Conservation (phyloP, 2,329 filamentous ascomycete genomes). For the Eutypella sp. region DNA sequence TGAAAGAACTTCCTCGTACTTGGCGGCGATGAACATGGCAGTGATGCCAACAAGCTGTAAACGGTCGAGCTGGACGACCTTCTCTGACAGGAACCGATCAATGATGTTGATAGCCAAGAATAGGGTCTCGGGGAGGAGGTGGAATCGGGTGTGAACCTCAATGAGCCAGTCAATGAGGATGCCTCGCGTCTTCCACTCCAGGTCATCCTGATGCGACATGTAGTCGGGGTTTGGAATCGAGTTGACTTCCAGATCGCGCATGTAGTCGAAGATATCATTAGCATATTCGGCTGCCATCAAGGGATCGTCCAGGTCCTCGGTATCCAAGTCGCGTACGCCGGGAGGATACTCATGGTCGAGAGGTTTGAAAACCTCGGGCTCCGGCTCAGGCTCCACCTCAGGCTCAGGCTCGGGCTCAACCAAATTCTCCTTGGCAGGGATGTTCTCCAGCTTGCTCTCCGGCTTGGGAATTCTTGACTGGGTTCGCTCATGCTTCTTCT, state of each 20-base stretch:
- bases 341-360: conserved; percentile 26
- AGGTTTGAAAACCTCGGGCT: conserved; percentile 21
- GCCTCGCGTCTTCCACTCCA: conserved; percentile 98
- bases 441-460: conserved; percentile 25
- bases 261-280: conserved; percentile 94
- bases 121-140: conserved; percentile 89
- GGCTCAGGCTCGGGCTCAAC: conserved; percentile 22
- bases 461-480: conserved; percentile 24
- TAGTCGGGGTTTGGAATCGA: conserved; percentile 83
- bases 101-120: conserved; percentile 98
- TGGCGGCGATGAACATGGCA: conserved; percentile 98
- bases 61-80: conserved; percentile 92
- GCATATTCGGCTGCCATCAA: conserved; percentile 98
- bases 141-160: conserved; percentile 95
- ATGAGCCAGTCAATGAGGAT: conserved; percentile 98
- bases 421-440: conserved; percentile 25
- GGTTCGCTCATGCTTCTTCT: conserved; percentile 41
- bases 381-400: conserved; percentile 20
- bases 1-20: conserved; percentile 97
- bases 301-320: conserved; percentile 86
- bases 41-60: conserved; percentile 96
- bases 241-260: conserved; percentile 78
- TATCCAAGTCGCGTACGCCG: conserved; percentile 65
- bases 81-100: conserved; percentile 91
- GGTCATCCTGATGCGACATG: conserved; percentile 89